A percentile compares a stretch with the other conserved stretches of the same genome.
phyloP scores from a whole-genome alignment of 345 rosid genomes.

The Raphanus raphanistrum region DNA sequence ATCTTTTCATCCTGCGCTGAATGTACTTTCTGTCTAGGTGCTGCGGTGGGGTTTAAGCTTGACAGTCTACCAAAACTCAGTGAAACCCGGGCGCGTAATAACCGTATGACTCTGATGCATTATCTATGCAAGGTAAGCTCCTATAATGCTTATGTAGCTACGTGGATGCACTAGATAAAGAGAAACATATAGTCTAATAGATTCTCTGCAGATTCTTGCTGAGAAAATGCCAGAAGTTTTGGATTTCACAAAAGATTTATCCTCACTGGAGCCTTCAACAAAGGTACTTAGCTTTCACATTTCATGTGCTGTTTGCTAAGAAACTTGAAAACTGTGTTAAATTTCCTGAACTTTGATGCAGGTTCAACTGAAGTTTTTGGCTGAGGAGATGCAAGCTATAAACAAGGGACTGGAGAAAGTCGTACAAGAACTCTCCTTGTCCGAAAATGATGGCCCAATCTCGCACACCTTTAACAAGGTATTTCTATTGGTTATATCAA shows the following conservation, averaged over 20 bases:
- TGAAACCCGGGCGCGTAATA: constrained; percentile 85
- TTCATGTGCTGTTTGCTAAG: background rate
- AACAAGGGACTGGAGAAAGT: constrained; percentile 95
- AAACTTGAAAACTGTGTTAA: background rate
- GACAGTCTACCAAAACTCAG: constrained; percentile 96
- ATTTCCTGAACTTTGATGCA: constrained; percentile 36
- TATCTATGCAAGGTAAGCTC: constrained; percentile 86
- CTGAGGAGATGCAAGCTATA: constrained; percentile 98
- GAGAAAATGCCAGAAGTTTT: constrained; percentile 84
- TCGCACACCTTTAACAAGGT: constrained; percentile 76
- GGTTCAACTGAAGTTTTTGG: constrained; percentile 92
- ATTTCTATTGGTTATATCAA: constrained; percentile 4
- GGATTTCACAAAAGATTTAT: constrained; percentile 70
- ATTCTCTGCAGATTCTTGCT: constrained; percentile 66
- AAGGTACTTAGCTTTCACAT: constrained; percentile 48
- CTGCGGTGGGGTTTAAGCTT: constrained; percentile 87
- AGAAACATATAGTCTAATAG: constrained; percentile 19
- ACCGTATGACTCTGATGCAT: constrained; percentile 94
- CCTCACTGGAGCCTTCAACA: constrained; percentile 70
- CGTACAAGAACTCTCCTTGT: constrained; percentile 74
- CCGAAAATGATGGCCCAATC: constrained; percentile 84
- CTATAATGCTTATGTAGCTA: constrained; percentile 5
- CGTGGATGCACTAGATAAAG: constrained; percentile 5
- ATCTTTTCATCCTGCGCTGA: constrained; percentile 24
- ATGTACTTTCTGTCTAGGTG: constrained; percentile 47